Conservation (phyloP, 2,329 filamentous ascomycete genomes). For the Leptographium radiaticola region DNA sequence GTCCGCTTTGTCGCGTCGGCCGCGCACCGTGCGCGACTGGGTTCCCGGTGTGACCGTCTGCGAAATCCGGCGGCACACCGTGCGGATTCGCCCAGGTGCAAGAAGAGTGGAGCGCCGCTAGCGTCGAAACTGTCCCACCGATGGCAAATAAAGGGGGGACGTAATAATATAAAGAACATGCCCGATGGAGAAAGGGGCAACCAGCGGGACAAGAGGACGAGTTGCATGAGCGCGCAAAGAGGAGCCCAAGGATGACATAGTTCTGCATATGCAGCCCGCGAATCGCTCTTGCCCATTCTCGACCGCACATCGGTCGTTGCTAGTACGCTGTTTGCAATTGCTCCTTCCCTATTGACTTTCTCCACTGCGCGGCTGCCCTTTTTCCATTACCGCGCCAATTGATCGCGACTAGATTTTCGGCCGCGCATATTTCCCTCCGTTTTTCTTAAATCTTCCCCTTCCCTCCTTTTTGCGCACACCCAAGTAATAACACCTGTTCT, state of each 20-base stretch:
- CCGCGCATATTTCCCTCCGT: background rate
- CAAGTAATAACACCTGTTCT: background rate
- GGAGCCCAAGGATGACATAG: background rate
- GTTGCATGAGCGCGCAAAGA: background rate
- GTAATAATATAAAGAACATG: background rate
- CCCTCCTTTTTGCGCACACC: background rate
- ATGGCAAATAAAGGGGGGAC: background rate
- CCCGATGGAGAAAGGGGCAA: background rate
- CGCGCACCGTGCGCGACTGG: too few species aligned
- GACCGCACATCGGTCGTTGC: background rate
- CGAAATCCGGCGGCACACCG: background rate
- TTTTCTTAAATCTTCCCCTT: background rate
- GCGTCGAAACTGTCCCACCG: background rate
- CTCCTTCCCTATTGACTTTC: background rate
- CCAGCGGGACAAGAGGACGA: background rate
- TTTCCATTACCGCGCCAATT: background rate
- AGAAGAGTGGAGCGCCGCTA: background rate
- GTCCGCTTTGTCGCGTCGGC: too few species aligned
- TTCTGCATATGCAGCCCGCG: background rate
- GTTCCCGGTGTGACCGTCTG: too few species aligned
- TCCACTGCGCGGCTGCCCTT: background rate
- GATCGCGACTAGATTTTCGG: background rate
- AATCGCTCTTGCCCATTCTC: background rate
- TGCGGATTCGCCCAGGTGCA: background rate
- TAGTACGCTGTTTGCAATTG: background rate